Evolutionary conservation across 352 stramenopile genomes (phyloP).

Genomic region (Globisporangium radiosum): DNA sequence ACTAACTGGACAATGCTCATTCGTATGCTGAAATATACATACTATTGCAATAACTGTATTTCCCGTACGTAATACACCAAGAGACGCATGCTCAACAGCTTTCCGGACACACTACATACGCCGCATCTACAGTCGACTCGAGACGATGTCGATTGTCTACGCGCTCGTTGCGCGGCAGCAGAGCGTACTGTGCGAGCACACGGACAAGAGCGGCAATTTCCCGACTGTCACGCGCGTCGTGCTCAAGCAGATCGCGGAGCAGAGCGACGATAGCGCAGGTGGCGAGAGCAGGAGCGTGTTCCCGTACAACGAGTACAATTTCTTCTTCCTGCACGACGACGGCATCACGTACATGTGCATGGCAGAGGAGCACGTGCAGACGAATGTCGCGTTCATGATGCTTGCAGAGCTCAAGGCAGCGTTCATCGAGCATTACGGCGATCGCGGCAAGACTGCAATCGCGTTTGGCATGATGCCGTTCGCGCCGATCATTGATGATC

Average conservation of each 20-base stretch:
- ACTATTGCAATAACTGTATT: no score
- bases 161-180: constrained; percentile 62
- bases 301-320: constrained; percentile 74
- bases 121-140: no score
- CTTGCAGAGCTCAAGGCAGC: constrained; percentile 54
- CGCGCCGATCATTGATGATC: constrained; percentile 38
- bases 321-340: constrained; percentile 73
- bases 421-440: constrained; percentile 61
- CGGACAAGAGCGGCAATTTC: constrained; percentile 71
- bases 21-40: no score
- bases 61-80: no score
- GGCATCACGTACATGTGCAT: constrained; percentile 82
- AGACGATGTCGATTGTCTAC: constrained; percentile 72
- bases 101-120: background rate
- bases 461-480: constrained; percentile 70
- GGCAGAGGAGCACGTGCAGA: constrained; percentile 69
- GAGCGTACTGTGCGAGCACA: constrained; percentile 76
- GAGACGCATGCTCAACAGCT: background rate
- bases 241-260: constrained; percentile 61
- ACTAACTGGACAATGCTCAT: no score
- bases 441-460: constrained; percentile 57
- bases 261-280: constrained; percentile 20
- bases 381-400: constrained; percentile 70
- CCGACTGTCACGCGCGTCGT: constrained; percentile 65
- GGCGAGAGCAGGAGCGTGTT: constrained; percentile 50